Evolutionary conservation across 129 eudicot species (phyloP), one percentile per base, ranked within the genome.

Genomic region (Escallonia herrerae): DNA sequence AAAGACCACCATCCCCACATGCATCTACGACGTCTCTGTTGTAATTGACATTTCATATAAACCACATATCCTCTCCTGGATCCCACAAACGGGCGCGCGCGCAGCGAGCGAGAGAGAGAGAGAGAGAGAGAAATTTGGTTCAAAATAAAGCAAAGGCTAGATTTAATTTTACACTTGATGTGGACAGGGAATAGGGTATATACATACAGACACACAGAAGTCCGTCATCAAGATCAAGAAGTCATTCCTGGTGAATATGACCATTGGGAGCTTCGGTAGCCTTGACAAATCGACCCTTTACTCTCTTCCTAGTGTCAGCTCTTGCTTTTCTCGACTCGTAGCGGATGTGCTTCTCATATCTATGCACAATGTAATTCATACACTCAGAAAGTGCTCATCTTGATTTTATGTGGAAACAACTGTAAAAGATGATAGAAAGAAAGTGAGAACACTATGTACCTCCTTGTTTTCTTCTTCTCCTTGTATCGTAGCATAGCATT

Each of bases 251-350:
- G 40, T 40, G 22, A 38, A 56, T 68, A 79, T 68, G 84, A 68
- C 80, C 63, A 44, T 58, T 81, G 15, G 81, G 80, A 13, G 72
- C 74, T n/a, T 83, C 85, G 60, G 47, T 74, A 22, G 95, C 87
- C 85, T 87, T 91, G 62, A 91, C 97, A 70, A 91, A 91, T 52
- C 97, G 84, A 56, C 97, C 97, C 80, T 87, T 91, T 12, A 91
- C 88, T 72, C 96, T 83, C 82, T 80, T 91, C 74, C 97, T 88
- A 14, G 96, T 87, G 70, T 87, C 95, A 58, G 97, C 97, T 81
- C 97, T 87, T 67, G 96, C 94, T 76, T 91, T 91, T 74, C 97
- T 78, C 13, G 97, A 91, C 68, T 87, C 97, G 5, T 91, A 91
- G n/a, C 96, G 84, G 45, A 91, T 87, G 62, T 87, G 97, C 74